These are phyloP conservation scores for Neonectria neomacrospora DNA, from an alignment of 2,329 filamentous ascomycete species.

Conservation along the genomic window DNA sequence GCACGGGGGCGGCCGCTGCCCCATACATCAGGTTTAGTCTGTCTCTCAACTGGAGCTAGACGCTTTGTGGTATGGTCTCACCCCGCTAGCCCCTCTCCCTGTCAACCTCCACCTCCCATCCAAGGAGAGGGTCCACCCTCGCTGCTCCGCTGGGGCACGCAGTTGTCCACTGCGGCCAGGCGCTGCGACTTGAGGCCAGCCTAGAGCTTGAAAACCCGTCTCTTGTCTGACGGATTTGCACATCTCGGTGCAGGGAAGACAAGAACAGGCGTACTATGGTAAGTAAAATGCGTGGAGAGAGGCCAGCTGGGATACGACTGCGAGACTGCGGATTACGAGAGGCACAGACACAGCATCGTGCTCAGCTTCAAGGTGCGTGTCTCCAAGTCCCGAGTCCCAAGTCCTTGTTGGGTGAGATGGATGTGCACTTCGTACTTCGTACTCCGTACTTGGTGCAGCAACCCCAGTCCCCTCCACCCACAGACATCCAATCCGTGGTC, in stretches of 20 bases:
- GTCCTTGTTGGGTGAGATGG: not conserved
- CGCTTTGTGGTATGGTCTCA: constrained; percentile 20
- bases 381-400: constrained; percentile 11
- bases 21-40: constrained; percentile 29
- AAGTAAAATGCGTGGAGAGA: constrained; percentile 8
- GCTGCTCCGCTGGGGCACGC: constrained; percentile 15
- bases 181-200: constrained; percentile 18
- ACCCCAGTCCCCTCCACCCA: not conserved
- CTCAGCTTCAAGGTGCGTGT: constrained; percentile 14
- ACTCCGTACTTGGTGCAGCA: not conserved
- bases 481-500: not conserved
- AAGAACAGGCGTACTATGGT: not conserved
- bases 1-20: constrained; percentile 32
- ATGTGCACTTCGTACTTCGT: not conserved
- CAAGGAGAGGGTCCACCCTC: constrained; percentile 12
- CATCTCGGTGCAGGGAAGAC: constrained; percentile 12
- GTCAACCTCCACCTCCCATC: constrained; percentile 13
- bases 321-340: not conserved
- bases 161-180: constrained; percentile 11
- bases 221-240: constrained; percentile 21
- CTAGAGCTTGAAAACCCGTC: constrained; percentile 17
- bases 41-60: not conserved
- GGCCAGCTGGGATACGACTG: constrained; percentile 9
- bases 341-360: constrained; percentile 13
- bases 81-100: constrained; percentile 8